phyloP scores from a whole-genome alignment of 1,139 yeast species.

The Zhuliangozyma parablackwelliae region DNA sequence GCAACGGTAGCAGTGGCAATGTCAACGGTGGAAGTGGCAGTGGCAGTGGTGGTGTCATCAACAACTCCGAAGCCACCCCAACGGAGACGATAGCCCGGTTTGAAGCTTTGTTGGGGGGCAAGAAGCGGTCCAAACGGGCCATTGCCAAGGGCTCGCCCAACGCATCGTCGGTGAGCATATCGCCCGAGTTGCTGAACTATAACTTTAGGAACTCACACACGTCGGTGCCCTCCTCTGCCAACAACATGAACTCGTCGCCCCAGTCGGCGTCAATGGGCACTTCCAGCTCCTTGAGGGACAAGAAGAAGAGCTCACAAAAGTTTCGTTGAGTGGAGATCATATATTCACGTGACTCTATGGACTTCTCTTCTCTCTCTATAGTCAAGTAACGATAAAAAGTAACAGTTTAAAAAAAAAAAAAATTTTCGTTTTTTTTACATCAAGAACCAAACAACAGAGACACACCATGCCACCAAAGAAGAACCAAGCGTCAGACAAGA shows the following conservation, averaged over 20 bases:
- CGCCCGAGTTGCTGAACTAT: conserved; percentile 4
- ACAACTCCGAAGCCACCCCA: background rate
- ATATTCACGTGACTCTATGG: too few relatives aligned
- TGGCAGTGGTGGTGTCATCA: background rate
- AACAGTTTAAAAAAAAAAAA: conserved; percentile 1
- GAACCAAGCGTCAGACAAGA: conserved; percentile 51
- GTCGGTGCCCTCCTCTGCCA: conserved; percentile 8
- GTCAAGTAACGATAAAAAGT: background rate
- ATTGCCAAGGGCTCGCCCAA: conserved; percentile 5
- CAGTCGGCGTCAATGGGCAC: conserved; percentile 3
- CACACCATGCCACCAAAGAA: conserved; percentile 72
- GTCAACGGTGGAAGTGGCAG: background rate
- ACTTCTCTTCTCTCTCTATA: background rate
- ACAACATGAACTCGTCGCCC: conserved; percentile 6
- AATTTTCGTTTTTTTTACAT: background rate
- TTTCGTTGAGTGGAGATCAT: conserved; percentile 7
- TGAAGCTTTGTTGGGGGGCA: conserved; percentile 27
- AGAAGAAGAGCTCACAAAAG: conserved; percentile 19
- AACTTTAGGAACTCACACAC: conserved; percentile 6
- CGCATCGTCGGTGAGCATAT: conserved; percentile 1
- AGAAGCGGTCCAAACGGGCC: conserved; percentile 20
- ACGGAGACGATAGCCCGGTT: conserved; percentile 16
- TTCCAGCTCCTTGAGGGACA: conserved; percentile 12
- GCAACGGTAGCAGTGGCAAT: background rate
- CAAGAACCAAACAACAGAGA: background rate